A percentile compares a stretch with the other conserved stretches of the same genome.
Evolutionary conservation across 2,329 filamentous ascomycete species (phyloP).

Genomic region (Cryoendolithus antarcticus): DNA sequence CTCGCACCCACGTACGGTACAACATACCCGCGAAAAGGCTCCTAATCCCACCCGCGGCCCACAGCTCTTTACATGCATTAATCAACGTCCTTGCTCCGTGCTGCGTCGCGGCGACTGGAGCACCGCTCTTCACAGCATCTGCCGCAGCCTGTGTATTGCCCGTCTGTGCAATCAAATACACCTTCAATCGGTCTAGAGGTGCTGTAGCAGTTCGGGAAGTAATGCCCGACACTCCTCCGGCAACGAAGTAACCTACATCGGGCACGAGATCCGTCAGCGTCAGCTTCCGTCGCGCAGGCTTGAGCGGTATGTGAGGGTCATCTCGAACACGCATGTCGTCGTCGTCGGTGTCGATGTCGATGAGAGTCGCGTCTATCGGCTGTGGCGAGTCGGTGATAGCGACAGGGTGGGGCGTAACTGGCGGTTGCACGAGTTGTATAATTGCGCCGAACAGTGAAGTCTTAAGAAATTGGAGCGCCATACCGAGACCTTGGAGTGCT

Average conservation of each 20-base stretch:
- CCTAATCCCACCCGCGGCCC: constrained; percentile 71
- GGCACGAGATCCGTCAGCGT: constrained; percentile 52
- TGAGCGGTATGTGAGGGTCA: constrained; percentile 23
- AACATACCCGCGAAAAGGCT: constrained; percentile 82
- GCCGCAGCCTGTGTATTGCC: constrained; percentile 47
- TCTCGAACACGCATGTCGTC: constrained; percentile 11
- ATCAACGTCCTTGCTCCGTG: constrained; percentile 58
- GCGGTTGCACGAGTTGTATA: constrained; percentile 34
- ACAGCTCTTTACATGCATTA: constrained; percentile 65
- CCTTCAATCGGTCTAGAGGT: constrained; percentile 90
- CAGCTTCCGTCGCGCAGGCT: constrained; percentile 25
- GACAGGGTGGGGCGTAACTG: constrained; percentile 3
- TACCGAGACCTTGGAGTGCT: constrained; percentile 89
- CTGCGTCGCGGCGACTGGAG: constrained; percentile 50
- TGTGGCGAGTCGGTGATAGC: too few relatives aligned
- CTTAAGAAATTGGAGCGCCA: constrained; percentile 53
- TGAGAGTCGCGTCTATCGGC: too few relatives aligned
- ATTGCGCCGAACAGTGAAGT: constrained; percentile 65
- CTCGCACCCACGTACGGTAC: constrained; percentile 2
- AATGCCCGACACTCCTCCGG: constrained; percentile 86
- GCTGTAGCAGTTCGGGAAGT: constrained; percentile 92
- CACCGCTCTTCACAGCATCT: constrained; percentile 57
- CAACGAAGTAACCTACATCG: constrained; percentile 93
- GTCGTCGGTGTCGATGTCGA: constrained; percentile 5
- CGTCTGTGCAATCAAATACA: constrained; percentile 91